Percentiles rank a stretch among this genome's conserved stretches.
phyloP scores from a whole-genome alignment of 2,329 filamentous ascomycete genomes.

The Pseudogymnoascus sp. region DNA sequence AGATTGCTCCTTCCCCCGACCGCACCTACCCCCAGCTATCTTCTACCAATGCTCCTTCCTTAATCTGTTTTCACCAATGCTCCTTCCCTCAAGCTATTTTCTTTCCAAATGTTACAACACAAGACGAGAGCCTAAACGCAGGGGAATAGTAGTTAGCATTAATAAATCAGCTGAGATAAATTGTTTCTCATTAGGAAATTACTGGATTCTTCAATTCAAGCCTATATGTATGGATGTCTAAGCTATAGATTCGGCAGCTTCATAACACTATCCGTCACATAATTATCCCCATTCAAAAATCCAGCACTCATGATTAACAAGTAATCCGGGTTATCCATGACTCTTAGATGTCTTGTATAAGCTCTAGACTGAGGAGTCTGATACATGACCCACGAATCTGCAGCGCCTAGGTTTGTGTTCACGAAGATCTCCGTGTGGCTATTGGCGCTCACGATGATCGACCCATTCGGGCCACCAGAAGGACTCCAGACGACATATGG shows the following conservation, averaged over 20 bases:
- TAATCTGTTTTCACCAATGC: no score
- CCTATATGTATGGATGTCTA: neutral
- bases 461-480: conserved; percentile 38
- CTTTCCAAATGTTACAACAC: no score
- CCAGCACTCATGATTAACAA: conserved; percentile 13
- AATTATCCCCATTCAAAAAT: conserved; percentile 10
- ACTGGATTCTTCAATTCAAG: neutral
- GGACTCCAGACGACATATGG: conserved; percentile 47
- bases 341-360: conserved; percentile 11
- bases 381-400: conserved; percentile 9
- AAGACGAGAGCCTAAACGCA: neutral
- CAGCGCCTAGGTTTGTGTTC: conserved; percentile 11
- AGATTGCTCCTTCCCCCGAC: neutral
- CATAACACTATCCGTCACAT: conserved; percentile 11
- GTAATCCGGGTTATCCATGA: conserved; percentile 12
- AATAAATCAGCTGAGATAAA: neutral
- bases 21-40: neutral
- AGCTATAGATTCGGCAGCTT: conserved; percentile 10
- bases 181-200: neutral
- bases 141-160: no score
- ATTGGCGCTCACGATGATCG: conserved; percentile 36
- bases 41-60: neutral
- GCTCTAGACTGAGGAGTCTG: conserved; percentile 10
- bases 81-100: neutral
- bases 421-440: conserved; percentile 11